These are phyloP conservation scores for Crithidia fasciculata DNA, from an alignment of 208 protist genomes.

Conservation along the genomic window DNA sequence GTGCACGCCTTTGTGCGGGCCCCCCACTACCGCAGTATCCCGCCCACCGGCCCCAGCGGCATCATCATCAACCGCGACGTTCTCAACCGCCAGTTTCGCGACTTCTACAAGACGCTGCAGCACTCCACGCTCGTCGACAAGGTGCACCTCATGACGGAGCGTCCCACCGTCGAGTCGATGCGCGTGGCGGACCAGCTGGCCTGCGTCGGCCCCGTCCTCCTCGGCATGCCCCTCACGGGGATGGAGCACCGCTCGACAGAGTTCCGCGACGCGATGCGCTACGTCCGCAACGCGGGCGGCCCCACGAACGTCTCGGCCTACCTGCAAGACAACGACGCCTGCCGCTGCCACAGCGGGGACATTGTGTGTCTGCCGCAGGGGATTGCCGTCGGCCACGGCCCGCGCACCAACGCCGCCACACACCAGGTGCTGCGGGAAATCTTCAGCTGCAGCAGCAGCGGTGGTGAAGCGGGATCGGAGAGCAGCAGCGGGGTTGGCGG, in stretches of 20 bases:
- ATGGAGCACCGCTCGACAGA: constrained; percentile 88
- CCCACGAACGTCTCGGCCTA: constrained; percentile 75
- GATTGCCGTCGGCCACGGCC: constrained; percentile 87
- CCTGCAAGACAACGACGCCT: constrained; percentile 85
- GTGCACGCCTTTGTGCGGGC: constrained; percentile 91
- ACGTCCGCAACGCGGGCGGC: constrained; percentile 81
- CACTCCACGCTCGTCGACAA: constrained; percentile 89
- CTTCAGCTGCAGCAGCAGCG: constrained; percentile 35
- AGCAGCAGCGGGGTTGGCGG: constrained; percentile 4
- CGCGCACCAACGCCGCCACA: constrained; percentile 84
- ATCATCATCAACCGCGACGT: constrained; percentile 91
- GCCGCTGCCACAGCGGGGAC: constrained; percentile 87
- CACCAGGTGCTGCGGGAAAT: constrained; percentile 80
- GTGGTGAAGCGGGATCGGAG: background rate
- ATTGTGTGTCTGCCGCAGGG: constrained; percentile 86
- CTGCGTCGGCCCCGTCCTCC: constrained; percentile 79
- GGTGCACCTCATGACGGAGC: constrained; percentile 90
- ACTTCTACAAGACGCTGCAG: constrained; percentile 89
- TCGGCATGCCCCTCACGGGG: constrained; percentile 84
- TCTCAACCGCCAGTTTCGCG: constrained; percentile 88
- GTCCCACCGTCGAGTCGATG: constrained; percentile 68
- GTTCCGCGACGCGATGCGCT: constrained; percentile 90
- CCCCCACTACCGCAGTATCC: constrained; percentile 83
- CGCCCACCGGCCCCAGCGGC: constrained; percentile 80
- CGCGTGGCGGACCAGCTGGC: constrained; percentile 84